Conservation (phyloP, 1,284 basidiomycete species). For the Trametes pubescens region DNA sequence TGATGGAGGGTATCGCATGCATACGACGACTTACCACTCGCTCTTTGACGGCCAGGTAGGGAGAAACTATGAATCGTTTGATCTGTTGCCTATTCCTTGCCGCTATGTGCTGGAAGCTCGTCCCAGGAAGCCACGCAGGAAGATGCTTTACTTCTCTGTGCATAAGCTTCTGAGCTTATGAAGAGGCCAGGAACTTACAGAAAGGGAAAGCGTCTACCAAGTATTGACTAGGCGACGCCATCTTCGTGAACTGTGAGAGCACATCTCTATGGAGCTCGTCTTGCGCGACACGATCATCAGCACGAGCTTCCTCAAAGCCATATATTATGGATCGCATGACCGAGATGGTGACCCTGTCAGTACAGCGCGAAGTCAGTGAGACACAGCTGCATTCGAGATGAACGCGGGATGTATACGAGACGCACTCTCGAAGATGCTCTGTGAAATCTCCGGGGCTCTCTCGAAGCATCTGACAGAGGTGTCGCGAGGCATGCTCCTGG, state of each 20-base stretch:
- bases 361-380: background rate
- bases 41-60: background rate
- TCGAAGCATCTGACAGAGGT: background rate
- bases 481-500: background rate
- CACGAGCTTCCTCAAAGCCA: background rate
- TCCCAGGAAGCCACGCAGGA: background rate
- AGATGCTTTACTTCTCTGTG: no score
- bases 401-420: no score
- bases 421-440: background rate
- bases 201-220: slow-evolving; percentile 4
- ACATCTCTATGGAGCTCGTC: background rate
- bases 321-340: background rate
- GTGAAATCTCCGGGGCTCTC: background rate
- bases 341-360: background rate
- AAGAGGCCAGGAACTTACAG: background rate
- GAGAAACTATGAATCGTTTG: background rate
- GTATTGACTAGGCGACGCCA: slow-evolving; percentile 4
- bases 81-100: background rate
- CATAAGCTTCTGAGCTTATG: no score
- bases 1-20: no score
- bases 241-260: background rate
- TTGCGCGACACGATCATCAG: background rate
- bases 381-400: no score
- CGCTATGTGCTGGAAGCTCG: background rate
- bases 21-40: background rate